Evolutionary conservation across 2,329 filamentous ascomycete genomes (phyloP).

Genomic region (Emydomyces testavorans): DNA sequence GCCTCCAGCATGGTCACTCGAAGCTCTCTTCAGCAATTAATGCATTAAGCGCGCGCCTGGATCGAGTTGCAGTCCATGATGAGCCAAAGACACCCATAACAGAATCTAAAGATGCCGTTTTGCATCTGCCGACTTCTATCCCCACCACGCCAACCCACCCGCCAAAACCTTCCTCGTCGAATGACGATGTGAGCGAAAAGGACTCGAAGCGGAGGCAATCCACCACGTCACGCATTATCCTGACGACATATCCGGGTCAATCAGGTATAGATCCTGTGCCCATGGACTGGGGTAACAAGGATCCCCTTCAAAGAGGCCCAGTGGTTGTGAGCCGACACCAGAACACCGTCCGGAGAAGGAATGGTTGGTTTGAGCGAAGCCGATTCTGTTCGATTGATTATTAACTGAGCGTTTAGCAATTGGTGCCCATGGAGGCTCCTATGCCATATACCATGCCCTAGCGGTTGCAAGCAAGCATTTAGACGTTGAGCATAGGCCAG

Average conservation of each 20-base stretch:
- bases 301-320: constrained; percentile 65
- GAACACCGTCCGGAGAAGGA: constrained; percentile 66
- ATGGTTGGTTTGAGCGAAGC: constrained; percentile 46
- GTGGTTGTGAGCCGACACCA: constrained; percentile 72
- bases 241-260: constrained; percentile 84
- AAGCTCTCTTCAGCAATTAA: constrained; percentile 7
- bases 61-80: constrained; percentile 3
- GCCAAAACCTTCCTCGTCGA: background rate
- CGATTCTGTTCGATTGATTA: background rate
- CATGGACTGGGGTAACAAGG: constrained; percentile 74
- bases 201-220: constrained; percentile 10
- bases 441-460: constrained; percentile 89
- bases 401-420: constrained; percentile 39
- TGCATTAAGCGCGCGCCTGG: constrained; percentile 8
- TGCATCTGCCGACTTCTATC: constrained; percentile 5
- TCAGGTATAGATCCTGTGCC: constrained; percentile 84
- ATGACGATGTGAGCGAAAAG: background rate
- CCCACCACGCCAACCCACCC: constrained; percentile 8
- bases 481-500: constrained; percentile 64
- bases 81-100: background rate
- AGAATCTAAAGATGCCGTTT: background rate
- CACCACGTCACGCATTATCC: constrained; percentile 50
- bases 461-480: constrained; percentile 87
- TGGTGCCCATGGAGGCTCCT: constrained; percentile 73
- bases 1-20: constrained; percentile 11